These are phyloP conservation scores for Penicillium cosmopolitanum DNA, from an alignment of 495 filamentous ascomycete genomes.

Conservation along the genomic window DNA sequence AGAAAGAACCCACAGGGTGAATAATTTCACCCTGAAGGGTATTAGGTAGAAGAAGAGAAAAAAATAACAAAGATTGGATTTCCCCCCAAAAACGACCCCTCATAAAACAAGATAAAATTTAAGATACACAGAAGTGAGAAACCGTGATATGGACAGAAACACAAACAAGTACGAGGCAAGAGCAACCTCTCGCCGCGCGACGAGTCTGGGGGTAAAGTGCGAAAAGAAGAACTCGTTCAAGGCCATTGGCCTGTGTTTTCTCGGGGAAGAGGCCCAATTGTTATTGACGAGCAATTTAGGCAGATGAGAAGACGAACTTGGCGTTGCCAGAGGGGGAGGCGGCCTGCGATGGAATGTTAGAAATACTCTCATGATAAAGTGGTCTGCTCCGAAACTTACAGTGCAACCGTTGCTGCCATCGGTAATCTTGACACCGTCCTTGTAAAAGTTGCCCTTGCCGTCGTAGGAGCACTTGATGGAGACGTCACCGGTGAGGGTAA, in stretches of 20 bases:
- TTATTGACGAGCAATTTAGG: background rate
- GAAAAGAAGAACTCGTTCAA: conserved; percentile 20
- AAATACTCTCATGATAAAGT: conserved; percentile 4
- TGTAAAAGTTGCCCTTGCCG: conserved; percentile 55
- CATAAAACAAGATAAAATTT: conserved; percentile 40
- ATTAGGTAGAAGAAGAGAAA: conserved; percentile 21
- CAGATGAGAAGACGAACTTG: conserved; percentile 45
- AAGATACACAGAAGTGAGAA: conserved; percentile 48
- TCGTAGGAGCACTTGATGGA: conserved; percentile 72
- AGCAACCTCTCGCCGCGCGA: conserved; percentile 7
- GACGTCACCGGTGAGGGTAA: conserved; percentile 70
- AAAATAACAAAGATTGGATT: conserved; percentile 39
- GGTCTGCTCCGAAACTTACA: conserved; percentile 42
- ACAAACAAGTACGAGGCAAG: conserved; percentile 22
- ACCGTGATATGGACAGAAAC: conserved; percentile 36
- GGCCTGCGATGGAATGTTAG: conserved; percentile 32
- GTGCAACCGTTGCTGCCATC: conserved; percentile 67
- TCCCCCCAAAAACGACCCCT: conserved; percentile 29
- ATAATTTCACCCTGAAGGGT: background rate
- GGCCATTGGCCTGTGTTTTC: background rate
- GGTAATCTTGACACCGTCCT: conserved; percentile 43
- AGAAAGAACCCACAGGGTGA: conserved; percentile 8
- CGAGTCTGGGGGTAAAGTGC: conserved; percentile 12
- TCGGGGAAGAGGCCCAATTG: background rate
- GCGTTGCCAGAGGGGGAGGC: conserved; percentile 50